Evolutionary conservation across 2,329 filamentous ascomycete genomes (phyloP), one percentile per base, ranked within the genome.

Genomic region (Botryotinia narcissicola): DNA sequence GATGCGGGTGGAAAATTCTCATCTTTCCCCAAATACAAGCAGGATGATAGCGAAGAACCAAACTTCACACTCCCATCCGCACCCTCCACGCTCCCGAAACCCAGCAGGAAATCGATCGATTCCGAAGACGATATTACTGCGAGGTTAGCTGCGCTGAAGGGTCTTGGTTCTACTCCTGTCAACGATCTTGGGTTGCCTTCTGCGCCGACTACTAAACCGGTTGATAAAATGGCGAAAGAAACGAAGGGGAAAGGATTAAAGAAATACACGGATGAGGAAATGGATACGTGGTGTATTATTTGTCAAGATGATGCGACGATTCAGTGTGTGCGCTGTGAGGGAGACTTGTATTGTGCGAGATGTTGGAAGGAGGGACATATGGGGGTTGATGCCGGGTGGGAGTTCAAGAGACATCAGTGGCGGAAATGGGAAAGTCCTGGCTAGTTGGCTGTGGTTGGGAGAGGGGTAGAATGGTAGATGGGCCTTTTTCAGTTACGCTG

Each of bases 301-400:
- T 97, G 94, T 80, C 89, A 92, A 64, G 92, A 94, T 74, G 92
- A 96, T 79, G 93, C 91, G 0, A 90, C 89, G 4, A 83, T 96
- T 42, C 86, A 86, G 73, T 97, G 94, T 80, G 80, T 90, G 0
- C 93, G 91, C 4, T 97, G 94, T 78, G 89, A 90, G 51, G 84
- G 84, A 1, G 87, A 95, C 76, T 84, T 93, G 59, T 97, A 95
- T 80, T 97, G 94, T 81, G 85, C 86, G 35, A 84, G 87, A 25
- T 97, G 94, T 84, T 97, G 93, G 93, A 87, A 86, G 74, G 93
- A 95, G 79, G 93, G 94, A 81, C 94, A 97, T 79, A 84, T 89
- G 48, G 91, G 92, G 0, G 89, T 90, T 0, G 85, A 86, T 62
- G 93, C 92, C 0, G 90, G 89, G 1, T 90, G 88, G 66, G 93